phyloP scores from a whole-genome alignment of 495 filamentous ascomycete species.

The Penicillium arizonense region DNA sequence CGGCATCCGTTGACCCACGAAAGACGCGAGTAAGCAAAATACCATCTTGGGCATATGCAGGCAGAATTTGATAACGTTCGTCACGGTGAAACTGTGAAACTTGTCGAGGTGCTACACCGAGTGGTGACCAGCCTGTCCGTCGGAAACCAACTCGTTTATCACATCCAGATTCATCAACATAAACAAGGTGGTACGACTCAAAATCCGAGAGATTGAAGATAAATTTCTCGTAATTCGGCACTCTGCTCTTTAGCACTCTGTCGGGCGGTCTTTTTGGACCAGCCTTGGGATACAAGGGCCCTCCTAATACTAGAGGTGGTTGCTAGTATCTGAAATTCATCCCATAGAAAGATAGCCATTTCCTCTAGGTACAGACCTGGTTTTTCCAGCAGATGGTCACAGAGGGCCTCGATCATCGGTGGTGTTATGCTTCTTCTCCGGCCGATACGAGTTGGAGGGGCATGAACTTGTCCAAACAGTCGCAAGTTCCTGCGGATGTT shows the following conservation, averaged over 20 bases:
- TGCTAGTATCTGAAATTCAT: conserved; percentile 11
- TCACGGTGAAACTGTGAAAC: conserved; percentile 26
- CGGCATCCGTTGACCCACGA: conserved; percentile 32
- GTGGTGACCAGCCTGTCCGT: conserved; percentile 29
- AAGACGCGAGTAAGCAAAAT: conserved; percentile 31
- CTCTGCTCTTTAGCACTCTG: conserved; percentile 18
- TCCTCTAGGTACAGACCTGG: conserved; percentile 21
- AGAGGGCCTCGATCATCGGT: conserved; percentile 10
- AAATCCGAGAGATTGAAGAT: conserved; percentile 29
- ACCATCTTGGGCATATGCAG: conserved; percentile 37
- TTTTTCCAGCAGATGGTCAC: conserved; percentile 19
- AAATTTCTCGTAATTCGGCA: conserved; percentile 31
- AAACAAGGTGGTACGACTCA: conserved; percentile 15
- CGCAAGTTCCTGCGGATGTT: conserved; percentile 19
- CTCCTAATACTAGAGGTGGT: background rate
- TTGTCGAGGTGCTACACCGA: conserved; percentile 27
- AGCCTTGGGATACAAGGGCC: background rate
- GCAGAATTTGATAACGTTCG: conserved; percentile 36
- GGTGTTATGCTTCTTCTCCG: no score
- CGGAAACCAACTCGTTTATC: conserved; percentile 21
- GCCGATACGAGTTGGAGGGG: conserved; percentile 13
- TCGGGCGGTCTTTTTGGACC: conserved; percentile 12
- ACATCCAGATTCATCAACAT: background rate
- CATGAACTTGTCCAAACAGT: conserved; percentile 20
- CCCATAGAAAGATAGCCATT: conserved; percentile 20